These are phyloP conservation scores for Paraphaeosphaeria sporulosa DNA, from an alignment of 2,329 filamentous ascomycete species.

Conservation along the genomic window DNA sequence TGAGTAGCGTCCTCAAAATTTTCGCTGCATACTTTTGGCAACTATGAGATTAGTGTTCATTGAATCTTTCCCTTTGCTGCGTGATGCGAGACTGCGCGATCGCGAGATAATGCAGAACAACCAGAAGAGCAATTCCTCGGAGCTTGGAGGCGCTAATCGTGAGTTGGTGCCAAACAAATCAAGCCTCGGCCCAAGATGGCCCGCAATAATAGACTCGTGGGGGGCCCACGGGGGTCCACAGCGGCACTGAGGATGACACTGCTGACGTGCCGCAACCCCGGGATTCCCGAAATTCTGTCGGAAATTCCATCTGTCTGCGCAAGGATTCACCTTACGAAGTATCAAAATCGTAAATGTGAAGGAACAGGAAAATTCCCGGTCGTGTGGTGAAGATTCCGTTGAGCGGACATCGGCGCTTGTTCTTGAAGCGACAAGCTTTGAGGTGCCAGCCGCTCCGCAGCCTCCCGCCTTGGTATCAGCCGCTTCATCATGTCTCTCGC, in stretches of 20 bases:
- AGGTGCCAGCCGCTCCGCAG: neutral
- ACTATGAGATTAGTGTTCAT: neutral
- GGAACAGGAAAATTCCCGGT: neutral
- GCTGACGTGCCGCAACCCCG: neutral
- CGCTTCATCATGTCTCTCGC: neutral
- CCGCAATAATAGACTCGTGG: neutral
- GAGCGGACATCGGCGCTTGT: slow-evolving; percentile 2
- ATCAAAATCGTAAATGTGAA: neutral
- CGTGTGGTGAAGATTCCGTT: neutral
- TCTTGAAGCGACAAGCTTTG: slow-evolving; percentile 5
- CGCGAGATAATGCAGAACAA: neutral
- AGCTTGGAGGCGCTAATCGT: neutral
- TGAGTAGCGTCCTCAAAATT: slow-evolving; percentile 17
- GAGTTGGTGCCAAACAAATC: neutral
- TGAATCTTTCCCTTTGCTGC: neutral
- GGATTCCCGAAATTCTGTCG: too few relatives aligned
- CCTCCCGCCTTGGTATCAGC: slow-evolving; percentile 11
- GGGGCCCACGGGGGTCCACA: slow-evolving; percentile 6
- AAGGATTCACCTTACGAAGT: too few relatives aligned
- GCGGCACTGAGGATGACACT: slow-evolving; percentile 1
- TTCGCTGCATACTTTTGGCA: slow-evolving; percentile 3
- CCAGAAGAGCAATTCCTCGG: neutral
- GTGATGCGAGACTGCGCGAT: too few relatives aligned
- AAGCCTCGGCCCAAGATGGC: neutral
- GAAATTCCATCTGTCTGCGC: too few relatives aligned